Conservation (phyloP, 805 yeast genomes). For the Starmera amethionina region DNA sequence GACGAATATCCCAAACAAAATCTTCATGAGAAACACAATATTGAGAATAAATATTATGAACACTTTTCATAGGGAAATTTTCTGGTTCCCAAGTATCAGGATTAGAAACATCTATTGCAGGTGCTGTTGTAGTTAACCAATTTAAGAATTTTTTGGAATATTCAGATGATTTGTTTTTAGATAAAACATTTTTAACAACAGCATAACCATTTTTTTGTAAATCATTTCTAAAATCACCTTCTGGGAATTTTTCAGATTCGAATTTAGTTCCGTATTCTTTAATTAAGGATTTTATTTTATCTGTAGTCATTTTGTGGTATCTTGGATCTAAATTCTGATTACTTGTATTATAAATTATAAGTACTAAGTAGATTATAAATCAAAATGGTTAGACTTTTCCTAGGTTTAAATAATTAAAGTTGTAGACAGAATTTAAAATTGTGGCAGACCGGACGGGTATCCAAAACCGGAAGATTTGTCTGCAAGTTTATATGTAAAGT, state of each 20-base stretch:
- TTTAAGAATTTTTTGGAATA: slow-evolving; percentile 16
- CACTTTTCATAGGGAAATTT: slow-evolving; percentile 18
- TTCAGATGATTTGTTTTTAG: slow-evolving; percentile 14
- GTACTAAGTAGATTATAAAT: background rate
- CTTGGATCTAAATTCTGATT: too few species aligned
- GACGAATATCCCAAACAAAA: slow-evolving; percentile 24
- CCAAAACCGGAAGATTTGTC: too few species aligned
- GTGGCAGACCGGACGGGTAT: too few species aligned
- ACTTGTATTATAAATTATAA: too few species aligned
- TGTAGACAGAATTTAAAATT: too few species aligned
- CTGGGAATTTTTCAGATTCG: slow-evolving; percentile 2
- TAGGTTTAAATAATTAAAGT: slow-evolving; percentile 3
- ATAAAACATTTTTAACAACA: slow-evolving; percentile 21
- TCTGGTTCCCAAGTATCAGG: slow-evolving; percentile 20
- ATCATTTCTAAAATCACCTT: slow-evolving; percentile 22
- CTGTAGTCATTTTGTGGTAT: background rate
- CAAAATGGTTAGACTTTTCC: background rate
- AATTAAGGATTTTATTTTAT: slow-evolving; percentile 1
- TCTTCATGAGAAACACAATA: slow-evolving; percentile 21
- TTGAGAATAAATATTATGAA: slow-evolving; percentile 9
- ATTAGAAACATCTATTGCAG: slow-evolving; percentile 17
- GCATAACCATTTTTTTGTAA: slow-evolving; percentile 20
- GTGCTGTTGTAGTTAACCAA: slow-evolving; percentile 15
- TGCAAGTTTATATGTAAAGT: too few species aligned
- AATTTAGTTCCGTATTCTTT: slow-evolving; percentile 5